phyloP scores from a whole-genome alignment of 352 stramenopile species.

The Globisporangium heterothallicum region DNA sequence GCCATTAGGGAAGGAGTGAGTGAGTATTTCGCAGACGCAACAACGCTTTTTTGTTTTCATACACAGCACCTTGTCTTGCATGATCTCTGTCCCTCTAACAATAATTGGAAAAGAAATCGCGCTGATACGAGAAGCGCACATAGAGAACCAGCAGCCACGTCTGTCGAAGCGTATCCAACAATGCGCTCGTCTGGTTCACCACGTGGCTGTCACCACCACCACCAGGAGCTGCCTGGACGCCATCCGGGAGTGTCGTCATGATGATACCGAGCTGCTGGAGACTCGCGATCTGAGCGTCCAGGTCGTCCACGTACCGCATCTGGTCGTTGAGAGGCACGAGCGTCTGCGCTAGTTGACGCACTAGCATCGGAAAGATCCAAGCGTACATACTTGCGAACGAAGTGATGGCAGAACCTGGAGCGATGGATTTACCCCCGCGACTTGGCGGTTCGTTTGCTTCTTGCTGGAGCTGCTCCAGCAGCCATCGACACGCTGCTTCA shows the following conservation, averaged over 20 bases:
- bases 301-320: constrained; percentile 12
- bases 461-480: not conserved
- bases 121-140: constrained; percentile 29
- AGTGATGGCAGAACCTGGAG: constrained; percentile 8
- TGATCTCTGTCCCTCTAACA: not conserved
- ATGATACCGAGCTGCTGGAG: not conserved
- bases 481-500: constrained; percentile 7
- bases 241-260: not conserved
- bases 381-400: constrained; percentile 5
- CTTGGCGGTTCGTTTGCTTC: not conserved
- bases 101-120: constrained; percentile 28
- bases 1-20: no score
- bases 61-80: not conserved
- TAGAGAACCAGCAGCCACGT: constrained; percentile 22
- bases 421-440: not conserved
- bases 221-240: no score
- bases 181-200: no score
- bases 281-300: not conserved
- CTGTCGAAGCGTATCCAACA: not conserved
- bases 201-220: no score
- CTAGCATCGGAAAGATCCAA: not conserved
- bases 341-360: constrained; percentile 13
- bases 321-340: constrained; percentile 20
- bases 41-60: not conserved
- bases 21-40: not conserved